A percentile compares a stretch with the other conserved stretches of the same genome.
These are phyloP conservation scores for rapeseed (Brassica napus) DNA, from an alignment of 345 rosid species.

Conservation along the genomic window DNA sequence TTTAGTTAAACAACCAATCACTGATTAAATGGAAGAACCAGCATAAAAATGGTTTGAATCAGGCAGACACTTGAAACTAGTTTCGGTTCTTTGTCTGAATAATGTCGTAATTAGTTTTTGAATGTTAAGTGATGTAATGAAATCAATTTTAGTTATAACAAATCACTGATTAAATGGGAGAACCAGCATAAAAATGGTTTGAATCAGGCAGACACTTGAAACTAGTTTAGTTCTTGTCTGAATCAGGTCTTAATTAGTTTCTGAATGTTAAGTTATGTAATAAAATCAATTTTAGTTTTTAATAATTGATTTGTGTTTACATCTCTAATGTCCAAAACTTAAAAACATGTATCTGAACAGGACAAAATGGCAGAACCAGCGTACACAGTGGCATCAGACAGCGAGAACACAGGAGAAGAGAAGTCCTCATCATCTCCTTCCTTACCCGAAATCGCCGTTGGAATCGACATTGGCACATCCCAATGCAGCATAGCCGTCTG, in stretches of 20 bases:
- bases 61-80: neutral
- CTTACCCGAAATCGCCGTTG: slow-evolving; percentile 75
- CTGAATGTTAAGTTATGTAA: neutral
- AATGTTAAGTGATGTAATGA: neutral
- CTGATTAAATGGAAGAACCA: too few species aligned
- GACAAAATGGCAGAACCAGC: slow-evolving; percentile 63
- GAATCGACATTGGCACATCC: slow-evolving; percentile 87
- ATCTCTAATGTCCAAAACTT: slow-evolving; percentile 5
- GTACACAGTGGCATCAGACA: slow-evolving; percentile 86
- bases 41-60: neutral
- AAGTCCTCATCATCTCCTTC: slow-evolving; percentile 53
- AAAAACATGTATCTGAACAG: slow-evolving; percentile 35
- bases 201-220: neutral
- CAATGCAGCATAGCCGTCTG: slow-evolving; percentile 82
- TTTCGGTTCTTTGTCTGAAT: neutral
- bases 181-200: too few species aligned
- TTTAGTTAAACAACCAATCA: neutral
- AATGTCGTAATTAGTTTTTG: too few species aligned
- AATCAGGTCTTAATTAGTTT: too few species aligned
- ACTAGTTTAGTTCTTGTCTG: neutral
- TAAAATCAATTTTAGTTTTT: neutral
- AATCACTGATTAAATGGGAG: too few species aligned
- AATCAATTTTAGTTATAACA: neutral
- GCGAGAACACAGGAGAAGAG: slow-evolving; percentile 76
- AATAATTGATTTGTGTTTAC: neutral